These are phyloP conservation scores for Firmiana major DNA, from an alignment of 345 rosid genomes.

Conservation along the genomic window DNA sequence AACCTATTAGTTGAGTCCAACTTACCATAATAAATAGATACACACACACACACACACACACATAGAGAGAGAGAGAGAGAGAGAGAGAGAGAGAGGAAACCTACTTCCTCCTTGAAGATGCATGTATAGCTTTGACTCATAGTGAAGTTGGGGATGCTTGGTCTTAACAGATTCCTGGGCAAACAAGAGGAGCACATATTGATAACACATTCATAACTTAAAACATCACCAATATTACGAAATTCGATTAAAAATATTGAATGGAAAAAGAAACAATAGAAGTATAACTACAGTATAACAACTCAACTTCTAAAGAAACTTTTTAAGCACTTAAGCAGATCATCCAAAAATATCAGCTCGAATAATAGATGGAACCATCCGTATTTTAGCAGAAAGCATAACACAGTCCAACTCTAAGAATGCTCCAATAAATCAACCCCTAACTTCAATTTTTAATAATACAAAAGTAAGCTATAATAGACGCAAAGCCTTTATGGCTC, in stretches of 20 bases:
- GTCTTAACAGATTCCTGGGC: conserved; percentile 67
- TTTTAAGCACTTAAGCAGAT: conserved; percentile 1
- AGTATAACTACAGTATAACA: background rate
- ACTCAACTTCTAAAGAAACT: background rate
- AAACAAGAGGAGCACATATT: background rate
- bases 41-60: background rate
- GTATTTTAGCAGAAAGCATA: background rate
- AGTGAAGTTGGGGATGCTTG: conserved; percentile 74
- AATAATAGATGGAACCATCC: background rate
- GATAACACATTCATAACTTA: background rate
- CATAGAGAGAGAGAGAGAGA: background rate
- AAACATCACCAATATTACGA: background rate
- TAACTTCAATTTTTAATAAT: background rate
- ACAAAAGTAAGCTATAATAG: background rate
- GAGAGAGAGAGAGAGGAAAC: conserved; percentile 15
- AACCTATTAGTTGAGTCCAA: background rate
- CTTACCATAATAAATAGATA: background rate
- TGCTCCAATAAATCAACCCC: background rate
- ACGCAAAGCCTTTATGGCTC: background rate
- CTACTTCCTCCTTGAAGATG: conserved; percentile 79
- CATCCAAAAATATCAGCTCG: background rate
- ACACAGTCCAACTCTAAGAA: background rate
- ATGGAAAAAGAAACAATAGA: background rate
- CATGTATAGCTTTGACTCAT: conserved; percentile 68
- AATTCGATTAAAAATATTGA: background rate